These are phyloP conservation scores for Fraxinus quadrangulata DNA, from an alignment of 257 asterid genomes.

Conservation along the genomic window DNA sequence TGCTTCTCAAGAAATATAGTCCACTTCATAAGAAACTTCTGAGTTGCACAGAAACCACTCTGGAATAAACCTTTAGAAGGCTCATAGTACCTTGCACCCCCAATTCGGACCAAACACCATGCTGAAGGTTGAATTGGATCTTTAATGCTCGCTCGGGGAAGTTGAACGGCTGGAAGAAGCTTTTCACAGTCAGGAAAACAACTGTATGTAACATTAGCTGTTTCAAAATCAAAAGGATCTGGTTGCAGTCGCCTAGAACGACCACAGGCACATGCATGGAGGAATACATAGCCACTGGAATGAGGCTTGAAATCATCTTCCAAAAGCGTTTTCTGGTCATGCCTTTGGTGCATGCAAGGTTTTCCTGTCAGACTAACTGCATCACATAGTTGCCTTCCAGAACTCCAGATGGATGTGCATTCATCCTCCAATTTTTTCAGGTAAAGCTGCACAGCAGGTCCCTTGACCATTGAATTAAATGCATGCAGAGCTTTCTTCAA, in stretches of 20 bases:
- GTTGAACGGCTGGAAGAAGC: slow-evolving; percentile 65
- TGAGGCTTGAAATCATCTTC: slow-evolving; percentile 52
- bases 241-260: slow-evolving; percentile 81
- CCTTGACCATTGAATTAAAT: slow-evolving; percentile 78
- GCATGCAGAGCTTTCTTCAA: slow-evolving; percentile 61
- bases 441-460: slow-evolving; percentile 69
- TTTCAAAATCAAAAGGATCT: slow-evolving; percentile 88
- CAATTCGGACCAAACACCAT: slow-evolving; percentile 86
- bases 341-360: slow-evolving; percentile 89
- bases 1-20: slow-evolving; percentile 59
- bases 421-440: slow-evolving; percentile 67
- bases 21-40: slow-evolving; percentile 79
- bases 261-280: slow-evolving; percentile 99
- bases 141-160: slow-evolving; percentile 49
- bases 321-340: slow-evolving; percentile 41
- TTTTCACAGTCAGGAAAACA: slow-evolving; percentile 81
- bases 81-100: slow-evolving; percentile 77
- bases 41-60: slow-evolving; percentile 78
- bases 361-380: slow-evolving; percentile 94
- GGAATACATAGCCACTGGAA: slow-evolving; percentile 90
- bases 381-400: slow-evolving; percentile 93
- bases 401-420: slow-evolving; percentile 79
- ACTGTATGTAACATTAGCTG: slow-evolving; percentile 63
- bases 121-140: slow-evolving; percentile 59
- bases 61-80: slow-evolving; percentile 87